Conservation (phyloP, 306 rosid genomes). For the Pyrus bretschneideri region DNA sequence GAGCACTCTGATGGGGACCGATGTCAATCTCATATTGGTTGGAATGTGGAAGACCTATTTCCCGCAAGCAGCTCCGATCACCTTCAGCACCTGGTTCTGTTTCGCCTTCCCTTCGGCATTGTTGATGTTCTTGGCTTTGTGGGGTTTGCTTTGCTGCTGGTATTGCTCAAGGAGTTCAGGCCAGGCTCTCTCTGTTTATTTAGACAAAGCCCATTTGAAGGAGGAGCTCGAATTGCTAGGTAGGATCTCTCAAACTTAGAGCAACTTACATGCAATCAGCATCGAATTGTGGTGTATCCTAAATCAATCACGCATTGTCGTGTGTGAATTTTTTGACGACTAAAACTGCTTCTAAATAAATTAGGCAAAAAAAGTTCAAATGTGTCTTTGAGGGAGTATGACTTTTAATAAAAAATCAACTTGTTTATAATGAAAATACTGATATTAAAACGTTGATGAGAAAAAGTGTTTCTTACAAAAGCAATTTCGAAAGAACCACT, state of each 20-base stretch:
- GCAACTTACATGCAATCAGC: too few relatives aligned
- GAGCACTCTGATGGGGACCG: too few relatives aligned
- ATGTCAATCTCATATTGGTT: constrained; percentile 9
- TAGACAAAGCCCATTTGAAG: constrained; percentile 59
- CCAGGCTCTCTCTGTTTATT: constrained; percentile 45
- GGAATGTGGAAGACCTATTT: constrained; percentile 79
- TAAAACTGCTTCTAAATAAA: too few relatives aligned
- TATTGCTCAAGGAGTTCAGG: constrained; percentile 44
- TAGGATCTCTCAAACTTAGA: not conserved
- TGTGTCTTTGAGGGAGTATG: too few relatives aligned
- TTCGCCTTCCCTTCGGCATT: constrained; percentile 63
- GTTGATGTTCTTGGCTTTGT: constrained; percentile 37
- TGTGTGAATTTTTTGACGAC: too few relatives aligned
- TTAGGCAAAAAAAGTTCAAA: too few relatives aligned
- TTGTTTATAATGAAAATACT: too few relatives aligned
- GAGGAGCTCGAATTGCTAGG: constrained; percentile 72
- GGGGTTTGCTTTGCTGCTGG: constrained; percentile 54
- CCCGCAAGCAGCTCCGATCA: constrained; percentile 51
- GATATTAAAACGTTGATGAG: too few relatives aligned
- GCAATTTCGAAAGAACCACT: too few relatives aligned
- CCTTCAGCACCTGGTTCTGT: constrained; percentile 61
- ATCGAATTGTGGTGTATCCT: not conserved
- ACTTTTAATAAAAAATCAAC: too few relatives aligned
- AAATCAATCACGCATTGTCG: not conserved
- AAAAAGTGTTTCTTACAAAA: too few relatives aligned